Percentiles rank a stretch among this genome's conserved stretches.
Conservation (phyloP, 2,329 filamentous ascomycete genomes). For the Penicillium paneum region DNA sequence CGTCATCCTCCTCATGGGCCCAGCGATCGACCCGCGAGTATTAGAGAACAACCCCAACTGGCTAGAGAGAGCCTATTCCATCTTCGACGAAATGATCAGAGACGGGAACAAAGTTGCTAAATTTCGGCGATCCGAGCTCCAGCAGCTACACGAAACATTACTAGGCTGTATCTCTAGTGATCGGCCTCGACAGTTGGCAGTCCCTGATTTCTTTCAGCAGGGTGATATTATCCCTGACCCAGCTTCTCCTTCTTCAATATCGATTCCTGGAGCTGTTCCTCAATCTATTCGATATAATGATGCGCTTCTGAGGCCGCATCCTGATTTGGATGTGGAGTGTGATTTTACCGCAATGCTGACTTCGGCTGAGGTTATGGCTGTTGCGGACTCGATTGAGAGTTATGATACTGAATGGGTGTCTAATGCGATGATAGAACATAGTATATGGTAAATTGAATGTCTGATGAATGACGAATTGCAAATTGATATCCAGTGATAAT, state of each 20-base stretch:
- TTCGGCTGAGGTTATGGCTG: constrained; percentile 48
- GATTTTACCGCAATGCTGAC: constrained; percentile 32
- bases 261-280: constrained; percentile 7
- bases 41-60: constrained; percentile 38
- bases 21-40: constrained; percentile 36
- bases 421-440: constrained; percentile 46
- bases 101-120: constrained; percentile 49
- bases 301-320: constrained; percentile 12
- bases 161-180: constrained; percentile 24
- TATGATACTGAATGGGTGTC: constrained; percentile 49
- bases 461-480: neutral
- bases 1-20: constrained; percentile 42
- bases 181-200: constrained; percentile 12
- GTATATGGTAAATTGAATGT: constrained; percentile 37
- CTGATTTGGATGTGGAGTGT: constrained; percentile 10
- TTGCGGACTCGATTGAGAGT: constrained; percentile 49
- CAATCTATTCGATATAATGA: constrained; percentile 14
- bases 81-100: constrained; percentile 49
- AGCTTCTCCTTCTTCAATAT: constrained; percentile 9
- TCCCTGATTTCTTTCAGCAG: constrained; percentile 15
- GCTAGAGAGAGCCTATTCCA: constrained; percentile 42
- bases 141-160: constrained; percentile 40
- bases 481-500: neutral
- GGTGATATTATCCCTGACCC: constrained; percentile 1
- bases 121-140: constrained; percentile 46